phyloP scores from a whole-genome alignment of 163 green algal species.

The Chloromonas sp. region DNA sequence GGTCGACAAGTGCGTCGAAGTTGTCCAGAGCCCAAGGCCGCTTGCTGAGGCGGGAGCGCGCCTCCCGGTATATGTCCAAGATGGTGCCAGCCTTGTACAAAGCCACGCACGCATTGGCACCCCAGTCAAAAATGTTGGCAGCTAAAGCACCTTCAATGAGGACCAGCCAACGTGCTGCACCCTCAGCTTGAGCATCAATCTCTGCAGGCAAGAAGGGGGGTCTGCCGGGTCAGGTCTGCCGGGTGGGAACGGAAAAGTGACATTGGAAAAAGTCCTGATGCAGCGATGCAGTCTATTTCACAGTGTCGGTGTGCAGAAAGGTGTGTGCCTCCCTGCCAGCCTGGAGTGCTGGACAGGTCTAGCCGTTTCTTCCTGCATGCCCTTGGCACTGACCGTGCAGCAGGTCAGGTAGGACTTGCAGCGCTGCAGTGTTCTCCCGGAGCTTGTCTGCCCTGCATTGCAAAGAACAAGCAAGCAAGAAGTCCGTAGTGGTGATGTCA shows the following conservation, averaged over 20 bases:
- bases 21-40: slow-evolving; percentile 71
- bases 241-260: too few relatives aligned
- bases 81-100: slow-evolving; percentile 85
- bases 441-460: slow-evolving; percentile 70
- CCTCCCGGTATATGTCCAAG: slow-evolving; percentile 84
- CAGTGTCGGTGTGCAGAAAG: too few relatives aligned
- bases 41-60: slow-evolving; percentile 21
- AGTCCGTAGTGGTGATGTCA: too few relatives aligned
- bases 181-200: slow-evolving; percentile 58
- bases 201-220: slow-evolving; percentile 35
- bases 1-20: slow-evolving; percentile 43
- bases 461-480: too few relatives aligned
- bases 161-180: slow-evolving; percentile 41
- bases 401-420: slow-evolving; percentile 87
- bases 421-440: slow-evolving; percentile 82
- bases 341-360: too few relatives aligned
- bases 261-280: too few relatives aligned
- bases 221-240: too few relatives aligned
- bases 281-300: too few relatives aligned
- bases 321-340: too few relatives aligned
- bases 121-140: slow-evolving; percentile 98
- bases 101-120: slow-evolving; percentile 53
- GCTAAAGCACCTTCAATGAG: slow-evolving; percentile 82
- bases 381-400: slow-evolving; percentile 29
- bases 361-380: too few relatives aligned